These are phyloP conservation scores for Entomortierella chlamydospora DNA, from an alignment of 192 early-diverging fungal genomes.

Conservation along the genomic window DNA sequence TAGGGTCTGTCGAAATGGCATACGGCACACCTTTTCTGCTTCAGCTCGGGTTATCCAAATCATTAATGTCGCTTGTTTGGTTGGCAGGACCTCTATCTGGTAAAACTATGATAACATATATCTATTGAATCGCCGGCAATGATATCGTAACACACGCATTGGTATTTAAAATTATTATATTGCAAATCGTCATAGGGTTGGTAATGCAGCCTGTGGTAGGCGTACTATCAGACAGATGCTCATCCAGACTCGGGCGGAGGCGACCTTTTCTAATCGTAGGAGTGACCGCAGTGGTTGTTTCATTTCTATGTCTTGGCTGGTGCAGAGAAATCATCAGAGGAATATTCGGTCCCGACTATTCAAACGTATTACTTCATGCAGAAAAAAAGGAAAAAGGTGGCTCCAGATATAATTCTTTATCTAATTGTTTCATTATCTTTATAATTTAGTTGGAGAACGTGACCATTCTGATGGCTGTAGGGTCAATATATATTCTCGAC, in stretches of 20 bases:
- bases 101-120: conserved; percentile 27
- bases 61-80: conserved; percentile 93
- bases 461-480: conserved; percentile 78
- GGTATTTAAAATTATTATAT: no score
- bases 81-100: conserved; percentile 90
- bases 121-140: neutral
- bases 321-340: conserved; percentile 73
- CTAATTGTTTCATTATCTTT: neutral
- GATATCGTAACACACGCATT: neutral
- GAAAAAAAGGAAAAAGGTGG: no score
- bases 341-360: conserved; percentile 40
- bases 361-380: conserved; percentile 40
- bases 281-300: conserved; percentile 69
- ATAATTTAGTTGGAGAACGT: conserved; percentile 17
- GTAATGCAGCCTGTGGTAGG: conserved; percentile 89
- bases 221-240: conserved; percentile 82
- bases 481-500: conserved; percentile 90
- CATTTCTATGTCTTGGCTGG: conserved; percentile 82
- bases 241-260: conserved; percentile 77
- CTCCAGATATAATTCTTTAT: no score
- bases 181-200: conserved; percentile 62
- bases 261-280: conserved; percentile 88
- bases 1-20: conserved; percentile 83
- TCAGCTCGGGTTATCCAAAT: conserved; percentile 83
- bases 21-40: conserved; percentile 88